Base-by-base conservation (phyloP, 1,139 yeast species). In the Wickerhamomyces sp. region DNA sequence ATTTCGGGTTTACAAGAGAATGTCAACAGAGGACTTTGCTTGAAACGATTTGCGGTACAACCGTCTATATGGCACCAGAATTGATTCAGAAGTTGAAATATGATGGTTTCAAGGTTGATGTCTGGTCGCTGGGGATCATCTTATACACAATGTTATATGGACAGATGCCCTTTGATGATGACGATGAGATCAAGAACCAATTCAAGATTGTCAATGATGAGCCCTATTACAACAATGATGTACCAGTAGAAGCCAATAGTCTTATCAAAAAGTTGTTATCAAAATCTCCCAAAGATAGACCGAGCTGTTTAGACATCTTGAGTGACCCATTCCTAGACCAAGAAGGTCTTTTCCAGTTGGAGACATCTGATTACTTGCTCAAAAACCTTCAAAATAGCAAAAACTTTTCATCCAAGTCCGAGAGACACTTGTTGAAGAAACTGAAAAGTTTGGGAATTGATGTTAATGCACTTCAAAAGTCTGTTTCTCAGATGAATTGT, bases 11-110 rank as follows among this genome's bases (percentile, higher is more conserved):
- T 63, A 90, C 96, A 2, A 71, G 98, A 52, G 97, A 90, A 59
- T 81, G 72, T 70, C 84, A 60, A 53, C 73, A 68, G 44, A 72
- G 69, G 51, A 76, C 66, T n/a, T 67, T 82, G 44, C 66, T 93
- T 39, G 86, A 86, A 41, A 93, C 97, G 0, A 75, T 90, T 1
- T 93, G 99, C 65, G 99, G 99, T 2, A 93, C 99, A 0, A 81
- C 91, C 0, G 95, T 90, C 7, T 93, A 93, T 61, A 90, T 91
- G 96, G 97, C 99, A 0, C 99, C 99, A 0, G 99, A 93, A 60
- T 70, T 93, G 56, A 70, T 90, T 35, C 69, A 73, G 45, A 76
- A 79, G 51, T 75, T 77, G 46, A 81, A 79, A 45, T 93, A 93
- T 61, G 81, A 82, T 36, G 99, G 98, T 0, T 82, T 85, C 57